Conservation (phyloP, 2,329 filamentous ascomycete genomes). For the Bipolaris cookei region DNA sequence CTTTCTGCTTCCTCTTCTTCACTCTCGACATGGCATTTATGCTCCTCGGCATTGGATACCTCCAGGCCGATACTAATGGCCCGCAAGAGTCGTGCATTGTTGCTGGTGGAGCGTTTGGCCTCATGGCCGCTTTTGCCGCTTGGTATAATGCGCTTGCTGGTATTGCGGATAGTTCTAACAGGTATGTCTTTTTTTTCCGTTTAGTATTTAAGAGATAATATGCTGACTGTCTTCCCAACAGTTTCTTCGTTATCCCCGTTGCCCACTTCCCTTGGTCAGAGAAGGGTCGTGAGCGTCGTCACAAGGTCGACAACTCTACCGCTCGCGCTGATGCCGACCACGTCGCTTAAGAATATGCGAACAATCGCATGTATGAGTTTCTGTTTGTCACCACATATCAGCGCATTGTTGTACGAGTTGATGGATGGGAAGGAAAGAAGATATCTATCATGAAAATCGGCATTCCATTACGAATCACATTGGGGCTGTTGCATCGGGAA, state of each 20-base stretch:
- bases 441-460: not conserved
- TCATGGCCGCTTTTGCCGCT: slow-evolving; percentile 60
- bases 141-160: slow-evolving; percentile 64
- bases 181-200: no score
- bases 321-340: slow-evolving; percentile 19
- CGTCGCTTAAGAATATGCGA: slow-evolving; percentile 1
- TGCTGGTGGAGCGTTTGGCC: slow-evolving; percentile 60
- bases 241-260: slow-evolving; percentile 92
- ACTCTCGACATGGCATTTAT: slow-evolving; percentile 66
- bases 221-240: slow-evolving; percentile 46
- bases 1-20: slow-evolving; percentile 64
- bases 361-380: not conserved
- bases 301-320: slow-evolving; percentile 52
- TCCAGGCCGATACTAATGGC: slow-evolving; percentile 50
- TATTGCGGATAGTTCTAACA: slow-evolving; percentile 62
- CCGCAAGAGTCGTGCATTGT: slow-evolving; percentile 57
- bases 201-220: no score
- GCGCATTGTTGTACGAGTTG: not conserved
- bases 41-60: slow-evolving; percentile 62
- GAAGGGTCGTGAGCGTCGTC: slow-evolving; percentile 49
- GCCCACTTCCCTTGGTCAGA: slow-evolving; percentile 92
- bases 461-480: not conserved
- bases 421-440: not conserved
- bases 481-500: not conserved
- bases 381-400: no score